These are phyloP conservation scores for Corrigiola litoralis DNA, from an alignment of 179 eudicot genomes.

Conservation along the genomic window DNA sequence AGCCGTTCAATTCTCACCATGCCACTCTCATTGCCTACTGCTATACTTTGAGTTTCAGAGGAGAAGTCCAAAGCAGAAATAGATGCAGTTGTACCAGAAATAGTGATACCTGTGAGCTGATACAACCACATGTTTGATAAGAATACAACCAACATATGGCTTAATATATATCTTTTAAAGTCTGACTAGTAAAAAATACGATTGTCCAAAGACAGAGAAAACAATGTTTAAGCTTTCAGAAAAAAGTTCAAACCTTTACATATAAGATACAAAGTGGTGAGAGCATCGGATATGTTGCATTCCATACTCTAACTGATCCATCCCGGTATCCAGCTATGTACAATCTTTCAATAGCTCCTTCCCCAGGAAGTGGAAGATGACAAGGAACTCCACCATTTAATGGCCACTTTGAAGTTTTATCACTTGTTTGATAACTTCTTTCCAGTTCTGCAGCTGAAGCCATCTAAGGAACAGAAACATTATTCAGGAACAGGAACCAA, in stretches of 20 bases:
- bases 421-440: conserved; percentile 21
- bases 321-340: conserved; percentile 84
- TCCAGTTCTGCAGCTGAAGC: conserved; percentile 25
- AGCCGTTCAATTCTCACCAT: conserved; percentile 54
- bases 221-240: not conserved
- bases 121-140: conserved; percentile 18
- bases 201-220: not conserved
- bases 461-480: conserved; percentile 31
- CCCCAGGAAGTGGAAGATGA: conserved; percentile 31
- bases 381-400: conserved; percentile 69
- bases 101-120: conserved; percentile 51
- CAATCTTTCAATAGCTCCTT: conserved; percentile 43
- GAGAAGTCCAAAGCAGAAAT: conserved; percentile 66
- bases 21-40: conserved; percentile 69
- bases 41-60: conserved; percentile 47
- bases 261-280: conserved; percentile 42
- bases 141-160: conserved; percentile 1
- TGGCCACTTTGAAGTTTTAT: conserved; percentile 48
- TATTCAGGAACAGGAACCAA: conserved; percentile 1
- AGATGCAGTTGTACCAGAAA: conserved; percentile 48
- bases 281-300: conserved; percentile 75
- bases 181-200: not conserved
- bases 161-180: not conserved
- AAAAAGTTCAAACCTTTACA: conserved; percentile 52
- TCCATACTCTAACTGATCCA: conserved; percentile 78